A percentile compares a stretch with the other conserved stretches of the same genome.
Evolutionary conservation across 768 basidiomycete species (phyloP).

Genomic region (Crepidotus variabilis): DNA sequence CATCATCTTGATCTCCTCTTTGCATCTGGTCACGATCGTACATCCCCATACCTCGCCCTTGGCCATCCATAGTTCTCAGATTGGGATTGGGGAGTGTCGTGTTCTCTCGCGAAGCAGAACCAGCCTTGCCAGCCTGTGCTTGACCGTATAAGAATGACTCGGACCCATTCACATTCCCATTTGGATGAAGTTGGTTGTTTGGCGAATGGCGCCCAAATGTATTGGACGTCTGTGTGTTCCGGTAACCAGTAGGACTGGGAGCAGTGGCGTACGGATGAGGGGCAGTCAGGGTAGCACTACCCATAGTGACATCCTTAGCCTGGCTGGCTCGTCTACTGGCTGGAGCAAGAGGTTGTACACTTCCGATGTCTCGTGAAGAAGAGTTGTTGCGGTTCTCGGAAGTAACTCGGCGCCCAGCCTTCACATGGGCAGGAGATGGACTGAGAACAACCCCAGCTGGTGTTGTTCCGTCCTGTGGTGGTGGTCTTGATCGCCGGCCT

Average conservation of each 20-base stretch:
- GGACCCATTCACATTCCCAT: constrained; percentile 49
- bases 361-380: constrained; percentile 50
- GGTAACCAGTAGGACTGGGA: constrained; percentile 54
- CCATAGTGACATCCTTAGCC: constrained; percentile 44
- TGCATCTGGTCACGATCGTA: constrained; percentile 67
- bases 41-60: constrained; percentile 51
- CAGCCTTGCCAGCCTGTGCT: constrained; percentile 42
- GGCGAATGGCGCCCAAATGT: constrained; percentile 60
- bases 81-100: constrained; percentile 43
- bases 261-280: constrained; percentile 75
- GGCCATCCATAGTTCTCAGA: constrained; percentile 29
- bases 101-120: constrained; percentile 48
- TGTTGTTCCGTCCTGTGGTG: constrained; percentile 50
- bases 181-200: constrained; percentile 37
- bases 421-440: constrained; percentile 65
- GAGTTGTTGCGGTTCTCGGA: constrained; percentile 45
- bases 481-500: constrained; percentile 54
- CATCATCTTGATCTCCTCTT: constrained; percentile 57
- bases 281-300: constrained; percentile 39
- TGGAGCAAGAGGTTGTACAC: constrained; percentile 66
- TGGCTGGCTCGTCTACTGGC: constrained; percentile 67
- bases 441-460: constrained; percentile 61
- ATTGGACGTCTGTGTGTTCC: constrained; percentile 29
- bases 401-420: constrained; percentile 47
- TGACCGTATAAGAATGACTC: constrained; percentile 71